Evolutionary conservation across 495 filamentous ascomycete species (phyloP), one percentile per base, ranked within the genome.

Genomic region (Articulospora tetracladia): DNA sequence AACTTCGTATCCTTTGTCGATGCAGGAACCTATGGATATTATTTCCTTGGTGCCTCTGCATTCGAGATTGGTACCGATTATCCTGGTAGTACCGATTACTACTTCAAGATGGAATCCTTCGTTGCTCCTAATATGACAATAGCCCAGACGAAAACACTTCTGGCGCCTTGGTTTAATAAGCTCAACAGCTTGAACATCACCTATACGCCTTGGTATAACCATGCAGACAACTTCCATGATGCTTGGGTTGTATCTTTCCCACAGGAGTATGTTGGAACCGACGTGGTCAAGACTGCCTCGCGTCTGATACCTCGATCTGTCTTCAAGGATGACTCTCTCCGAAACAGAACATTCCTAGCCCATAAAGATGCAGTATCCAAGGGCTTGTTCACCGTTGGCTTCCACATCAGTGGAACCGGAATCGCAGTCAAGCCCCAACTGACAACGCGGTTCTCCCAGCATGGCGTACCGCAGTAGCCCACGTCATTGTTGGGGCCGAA

Each of bases 301-400:
- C 79, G 86, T 28, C 74, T 88, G 12, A 78, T 88, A 50, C 83
- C 84, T 4, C 74, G 78, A 26, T 74, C 80, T 65, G 78, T 76
- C 57, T 62, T 65, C 23, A 72, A 58, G 3, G 63, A 79, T 17
- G 72, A 66, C 1, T 51, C 64, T 3, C 12, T 20, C 8, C 27
- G 59, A n/a, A 57, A 59, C 34, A 13, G 13, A 1, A 64, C 56
- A 4, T 55, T 59, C 30, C 8, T 25, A 1, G 58, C 58, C 11
- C 26, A 30, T 32, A 23, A 28, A 23, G 50, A 15, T 11, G 25
- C 17, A n/a, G 22, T 48, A 23, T 28, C 39, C 3, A 17, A 11
- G n/a, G 53, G 53, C 19, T n/a, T 24, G 11, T 32, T 23, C n/a
- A 20, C 30, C 28, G 22, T 15, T 17, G 53, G 28, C 3, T 55